Percentiles rank a stretch among this genome's conserved stretches.
Conservation (phyloP, 108 stramenopile genomes). For the Aurantiochytrium sp. region DNA sequence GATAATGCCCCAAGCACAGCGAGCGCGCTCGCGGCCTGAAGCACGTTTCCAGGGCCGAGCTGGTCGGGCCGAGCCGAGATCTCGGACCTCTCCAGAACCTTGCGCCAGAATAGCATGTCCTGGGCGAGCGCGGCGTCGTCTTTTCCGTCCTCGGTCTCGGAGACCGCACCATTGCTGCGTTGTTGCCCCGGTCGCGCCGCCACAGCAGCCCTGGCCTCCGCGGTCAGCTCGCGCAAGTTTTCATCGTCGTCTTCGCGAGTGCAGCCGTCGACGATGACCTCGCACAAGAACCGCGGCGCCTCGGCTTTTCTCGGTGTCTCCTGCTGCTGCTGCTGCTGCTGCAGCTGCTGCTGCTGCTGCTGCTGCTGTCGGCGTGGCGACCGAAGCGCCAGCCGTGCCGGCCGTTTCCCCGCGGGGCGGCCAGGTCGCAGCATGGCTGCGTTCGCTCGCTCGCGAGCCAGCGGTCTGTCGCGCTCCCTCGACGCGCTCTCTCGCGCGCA, state of each 20-base stretch:
- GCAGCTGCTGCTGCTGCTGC: not conserved
- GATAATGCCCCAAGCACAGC: not conserved
- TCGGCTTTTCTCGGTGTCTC: not conserved
- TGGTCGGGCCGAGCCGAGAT: not conserved
- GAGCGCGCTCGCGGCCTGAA: not conserved
- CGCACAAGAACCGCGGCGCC: not conserved
- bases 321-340: too few relatives aligned
- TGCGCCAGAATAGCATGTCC: not conserved
- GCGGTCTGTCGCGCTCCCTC: too few relatives aligned
- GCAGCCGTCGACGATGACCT: not conserved
- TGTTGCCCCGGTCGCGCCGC: too few relatives aligned
- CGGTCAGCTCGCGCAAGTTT: not conserved
- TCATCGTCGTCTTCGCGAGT: not conserved
- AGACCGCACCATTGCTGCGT: too few relatives aligned
- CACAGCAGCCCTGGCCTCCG: not conserved
- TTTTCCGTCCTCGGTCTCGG: not conserved
- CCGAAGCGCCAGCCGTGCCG: not conserved
- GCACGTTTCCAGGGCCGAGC: not conserved
- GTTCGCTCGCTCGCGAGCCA: not conserved
- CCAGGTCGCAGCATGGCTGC: not conserved
- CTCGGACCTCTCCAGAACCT: not conserved
- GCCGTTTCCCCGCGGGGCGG: not conserved
- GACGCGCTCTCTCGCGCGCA: too few relatives aligned
- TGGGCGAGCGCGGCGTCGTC: not conserved
- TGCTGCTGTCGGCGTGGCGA: not conserved